These are phyloP conservation scores for Linanthus parryae DNA, from an alignment of 148 eudicot species.

Conservation along the genomic window DNA sequence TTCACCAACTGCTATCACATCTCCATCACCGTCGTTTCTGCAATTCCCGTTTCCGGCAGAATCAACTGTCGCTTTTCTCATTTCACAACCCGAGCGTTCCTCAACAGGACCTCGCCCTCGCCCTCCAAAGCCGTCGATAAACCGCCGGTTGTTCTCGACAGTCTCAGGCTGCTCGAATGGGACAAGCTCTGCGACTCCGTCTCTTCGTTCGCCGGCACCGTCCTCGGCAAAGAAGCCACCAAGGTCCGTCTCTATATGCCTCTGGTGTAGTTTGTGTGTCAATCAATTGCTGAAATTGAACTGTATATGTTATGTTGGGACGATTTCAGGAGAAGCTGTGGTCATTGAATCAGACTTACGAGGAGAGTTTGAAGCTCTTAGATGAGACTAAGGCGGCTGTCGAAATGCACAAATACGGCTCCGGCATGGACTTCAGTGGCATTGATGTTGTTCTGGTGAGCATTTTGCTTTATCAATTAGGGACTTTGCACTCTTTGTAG, in stretches of 20 bases:
- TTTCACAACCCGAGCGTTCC: slow-evolving; percentile 11
- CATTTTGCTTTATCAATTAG: slow-evolving; percentile 4
- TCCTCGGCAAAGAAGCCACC: slow-evolving; percentile 56
- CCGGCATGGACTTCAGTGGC: slow-evolving; percentile 51
- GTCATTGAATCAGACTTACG: slow-evolving; percentile 57
- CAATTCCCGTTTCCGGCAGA: background rate
- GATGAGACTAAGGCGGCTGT: slow-evolving; percentile 86
- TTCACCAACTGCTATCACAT: slow-evolving; percentile 16
- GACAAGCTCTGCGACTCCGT: slow-evolving; percentile 81
- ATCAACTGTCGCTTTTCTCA: background rate
- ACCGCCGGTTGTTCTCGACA: slow-evolving; percentile 33
- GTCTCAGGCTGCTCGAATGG: slow-evolving; percentile 83
- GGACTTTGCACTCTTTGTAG: too few relatives aligned
- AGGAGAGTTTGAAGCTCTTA: slow-evolving; percentile 62
- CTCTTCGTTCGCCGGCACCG: slow-evolving; percentile 82
- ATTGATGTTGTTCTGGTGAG: slow-evolving; percentile 61
- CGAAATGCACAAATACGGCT: slow-evolving; percentile 63
- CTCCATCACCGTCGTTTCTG: slow-evolving; percentile 10
- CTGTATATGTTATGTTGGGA: slow-evolving; percentile 1
- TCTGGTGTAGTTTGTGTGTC: background rate
- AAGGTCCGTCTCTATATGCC: slow-evolving; percentile 32
- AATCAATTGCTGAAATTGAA: slow-evolving; percentile 6
- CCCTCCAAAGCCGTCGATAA: slow-evolving; percentile 1
- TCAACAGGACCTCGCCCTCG: slow-evolving; percentile 4
- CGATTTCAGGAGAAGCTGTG: slow-evolving; percentile 56